A percentile compares a stretch with the other conserved stretches of the same genome.
Evolutionary conservation across 2,329 filamentous ascomycete genomes (phyloP).

Genomic region (Pseudogymnoascus sp.): DNA sequence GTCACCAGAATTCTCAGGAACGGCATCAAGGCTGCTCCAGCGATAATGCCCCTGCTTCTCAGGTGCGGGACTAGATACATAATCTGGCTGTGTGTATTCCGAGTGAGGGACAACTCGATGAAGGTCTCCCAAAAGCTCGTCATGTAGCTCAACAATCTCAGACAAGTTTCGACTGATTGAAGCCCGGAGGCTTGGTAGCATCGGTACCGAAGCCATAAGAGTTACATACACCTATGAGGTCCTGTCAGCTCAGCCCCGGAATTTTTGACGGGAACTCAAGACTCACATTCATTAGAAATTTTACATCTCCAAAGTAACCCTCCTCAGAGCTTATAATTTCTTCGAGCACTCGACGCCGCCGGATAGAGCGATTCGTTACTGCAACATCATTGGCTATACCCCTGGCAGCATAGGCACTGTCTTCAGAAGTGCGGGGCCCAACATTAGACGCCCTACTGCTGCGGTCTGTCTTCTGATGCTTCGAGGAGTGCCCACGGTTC

Average conservation of each 20-base stretch:
- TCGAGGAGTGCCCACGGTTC: conserved; percentile 41
- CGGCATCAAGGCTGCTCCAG: conserved; percentile 36
- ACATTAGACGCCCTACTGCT: conserved; percentile 54
- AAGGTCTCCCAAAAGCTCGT: conserved; percentile 68
- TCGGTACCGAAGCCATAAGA: conserved; percentile 62
- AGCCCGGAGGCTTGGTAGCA: conserved; percentile 55
- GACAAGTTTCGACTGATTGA: conserved; percentile 73
- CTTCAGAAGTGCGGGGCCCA: conserved; percentile 53
- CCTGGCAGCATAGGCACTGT: conserved; percentile 53
- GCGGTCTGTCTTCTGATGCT: conserved; percentile 50
- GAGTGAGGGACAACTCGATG: conserved; percentile 63
- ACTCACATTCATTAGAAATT: conserved; percentile 74
- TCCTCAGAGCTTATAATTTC: conserved; percentile 83
- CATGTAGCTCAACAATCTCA: conserved; percentile 74
- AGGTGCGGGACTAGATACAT: conserved; percentile 1
- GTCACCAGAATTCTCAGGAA: conserved; percentile 28
- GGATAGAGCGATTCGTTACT: conserved; percentile 61
- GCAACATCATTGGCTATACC: conserved; percentile 51
- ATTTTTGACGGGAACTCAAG: background rate
- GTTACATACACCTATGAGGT: conserved; percentile 59
- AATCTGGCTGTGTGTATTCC: conserved; percentile 44
- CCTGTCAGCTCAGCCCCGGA: conserved; percentile 29
- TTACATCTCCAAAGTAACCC: conserved; percentile 78
- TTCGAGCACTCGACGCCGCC: conserved; percentile 71
- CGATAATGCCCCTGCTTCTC: conserved; percentile 31